Base-by-base conservation (phyloP, 2,329 filamentous ascomycete species). In the Zymoseptoria crescenta region DNA sequence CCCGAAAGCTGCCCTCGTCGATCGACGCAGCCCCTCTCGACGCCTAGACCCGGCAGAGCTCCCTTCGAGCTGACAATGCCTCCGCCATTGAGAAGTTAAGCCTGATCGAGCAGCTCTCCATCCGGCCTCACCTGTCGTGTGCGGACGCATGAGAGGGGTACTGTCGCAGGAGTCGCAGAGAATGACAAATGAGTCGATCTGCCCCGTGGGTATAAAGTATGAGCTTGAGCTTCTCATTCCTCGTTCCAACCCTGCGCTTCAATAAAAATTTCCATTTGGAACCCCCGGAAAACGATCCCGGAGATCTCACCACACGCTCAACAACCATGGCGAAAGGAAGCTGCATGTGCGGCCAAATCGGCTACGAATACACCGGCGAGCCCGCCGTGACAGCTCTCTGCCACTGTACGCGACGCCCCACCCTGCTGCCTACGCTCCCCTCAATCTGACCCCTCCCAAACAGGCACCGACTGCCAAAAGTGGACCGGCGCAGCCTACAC, bases 401-500 rank as follows among this genome's bases (percentile, higher is more conserved):
- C 70, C 63, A 66, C 45, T 66, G 61, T 52, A 54, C n/a, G 48
- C 48, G 7, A 13, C 4, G 4, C 2, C 24, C 29, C 35, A 10
- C 79, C 82, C 66, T 82, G 20, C 1, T 21, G 3, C 4, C 8
- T 24, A 8, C 49, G 0, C 1, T 6, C n/a, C 13, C 35, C 3
- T 50, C 49, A 16, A 16, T 50, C 49, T 4, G 3, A 10, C 49
- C 10, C 49, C 10, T 27, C 6, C 19, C 16, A 27, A 24, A 8
- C 50, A 52, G 50, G 80, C 68, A 64, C 67, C 10, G 80, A 82
- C 61, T 83, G 80, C 67, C 80, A 83, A 62, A 83, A 83, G 59
- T 71, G 76, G 79, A 77, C 79, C 8, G 81, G 81, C 48, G 74
- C 78, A n/a, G 76, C 80, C 13, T 83, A 77, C 67, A 82, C 81